A percentile compares a stretch with the other conserved stretches of the same genome.
phyloP scores from a whole-genome alignment of 768 basidiomycete genomes.

The Roridomyces roridus region DNA sequence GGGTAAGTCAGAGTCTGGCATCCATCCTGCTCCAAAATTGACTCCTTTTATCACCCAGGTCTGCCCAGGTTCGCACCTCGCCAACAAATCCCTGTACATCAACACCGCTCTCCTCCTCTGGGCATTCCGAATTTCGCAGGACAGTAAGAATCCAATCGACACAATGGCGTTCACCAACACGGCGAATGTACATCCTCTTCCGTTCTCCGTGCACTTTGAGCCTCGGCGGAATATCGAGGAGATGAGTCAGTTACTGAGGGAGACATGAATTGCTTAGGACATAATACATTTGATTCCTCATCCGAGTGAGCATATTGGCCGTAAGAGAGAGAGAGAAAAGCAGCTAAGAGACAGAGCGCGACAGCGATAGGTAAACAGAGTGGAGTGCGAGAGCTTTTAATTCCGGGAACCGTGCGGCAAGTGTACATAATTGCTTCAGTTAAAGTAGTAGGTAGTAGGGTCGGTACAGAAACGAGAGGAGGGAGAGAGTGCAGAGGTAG shows the following conservation, averaged over 20 bases:
- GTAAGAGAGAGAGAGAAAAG: not conserved
- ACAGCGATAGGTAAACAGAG: not conserved
- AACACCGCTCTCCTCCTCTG: slow-evolving; percentile 69
- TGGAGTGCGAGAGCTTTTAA: slow-evolving; percentile 25
- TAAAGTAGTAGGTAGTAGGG: not conserved
- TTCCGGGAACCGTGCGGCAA: not conserved
- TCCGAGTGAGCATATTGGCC: too few species aligned
- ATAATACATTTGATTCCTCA: too few species aligned
- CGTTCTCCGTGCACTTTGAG: slow-evolving; percentile 63
- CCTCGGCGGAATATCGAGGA: slow-evolving; percentile 47
- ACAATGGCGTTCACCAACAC: slow-evolving; percentile 66
- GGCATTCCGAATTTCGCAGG: slow-evolving; percentile 64
- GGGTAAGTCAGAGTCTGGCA: slow-evolving; percentile 32
- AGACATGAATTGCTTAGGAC: too few species aligned
- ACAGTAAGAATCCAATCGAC: slow-evolving; percentile 63
- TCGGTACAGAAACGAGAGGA: not conserved
- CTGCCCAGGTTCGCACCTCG: slow-evolving; percentile 72
- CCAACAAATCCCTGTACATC: slow-evolving; percentile 62
- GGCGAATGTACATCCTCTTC: slow-evolving; percentile 67
- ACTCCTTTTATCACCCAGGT: slow-evolving; percentile 40
- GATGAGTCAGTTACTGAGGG: slow-evolving; percentile 46
- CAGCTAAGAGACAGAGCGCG: not conserved
- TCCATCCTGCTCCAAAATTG: not conserved
- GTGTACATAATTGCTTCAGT: not conserved
- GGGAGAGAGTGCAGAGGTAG: not conserved